These are phyloP conservation scores for Candida boleticola DNA, from an alignment of 805 yeast species.

Conservation along the genomic window DNA sequence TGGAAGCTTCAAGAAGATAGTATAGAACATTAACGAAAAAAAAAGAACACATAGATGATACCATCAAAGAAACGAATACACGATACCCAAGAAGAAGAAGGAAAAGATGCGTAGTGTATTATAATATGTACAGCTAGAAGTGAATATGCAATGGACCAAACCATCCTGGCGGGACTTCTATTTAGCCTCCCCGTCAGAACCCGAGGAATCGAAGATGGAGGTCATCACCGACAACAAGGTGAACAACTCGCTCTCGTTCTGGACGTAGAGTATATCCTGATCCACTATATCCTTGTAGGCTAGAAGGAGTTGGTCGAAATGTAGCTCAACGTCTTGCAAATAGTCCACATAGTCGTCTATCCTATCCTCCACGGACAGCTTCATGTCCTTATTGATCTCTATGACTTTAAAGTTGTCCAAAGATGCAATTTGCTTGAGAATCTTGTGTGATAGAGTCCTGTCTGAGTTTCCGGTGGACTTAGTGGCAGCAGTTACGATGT, in stretches of 20 bases:
- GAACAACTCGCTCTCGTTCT: background rate
- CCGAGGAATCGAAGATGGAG: background rate
- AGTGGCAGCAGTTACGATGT: background rate
- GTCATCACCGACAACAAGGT: background rate
- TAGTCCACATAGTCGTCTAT: background rate
- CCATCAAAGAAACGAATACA: too few relatives aligned
- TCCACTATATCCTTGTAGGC: background rate
- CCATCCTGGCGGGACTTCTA: too few relatives aligned
- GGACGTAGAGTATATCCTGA: background rate
- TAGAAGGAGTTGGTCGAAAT: background rate
- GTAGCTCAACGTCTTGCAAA: background rate
- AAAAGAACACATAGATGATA: background rate
- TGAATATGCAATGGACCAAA: too few relatives aligned
- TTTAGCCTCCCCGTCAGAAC: too few relatives aligned
- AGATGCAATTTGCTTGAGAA: background rate
- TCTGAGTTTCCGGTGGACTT: background rate
- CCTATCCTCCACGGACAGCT: background rate
- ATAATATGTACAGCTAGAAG: too few relatives aligned
- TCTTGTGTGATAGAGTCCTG: background rate
- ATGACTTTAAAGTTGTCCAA: background rate
- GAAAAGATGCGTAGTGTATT: too few relatives aligned
- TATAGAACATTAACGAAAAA: background rate
- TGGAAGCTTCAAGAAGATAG: slow-evolving; percentile 15
- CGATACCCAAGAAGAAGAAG: too few relatives aligned
- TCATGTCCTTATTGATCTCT: background rate